Conservation (phyloP, 805 yeast species). For the Wickerhamiella azyma region DNA sequence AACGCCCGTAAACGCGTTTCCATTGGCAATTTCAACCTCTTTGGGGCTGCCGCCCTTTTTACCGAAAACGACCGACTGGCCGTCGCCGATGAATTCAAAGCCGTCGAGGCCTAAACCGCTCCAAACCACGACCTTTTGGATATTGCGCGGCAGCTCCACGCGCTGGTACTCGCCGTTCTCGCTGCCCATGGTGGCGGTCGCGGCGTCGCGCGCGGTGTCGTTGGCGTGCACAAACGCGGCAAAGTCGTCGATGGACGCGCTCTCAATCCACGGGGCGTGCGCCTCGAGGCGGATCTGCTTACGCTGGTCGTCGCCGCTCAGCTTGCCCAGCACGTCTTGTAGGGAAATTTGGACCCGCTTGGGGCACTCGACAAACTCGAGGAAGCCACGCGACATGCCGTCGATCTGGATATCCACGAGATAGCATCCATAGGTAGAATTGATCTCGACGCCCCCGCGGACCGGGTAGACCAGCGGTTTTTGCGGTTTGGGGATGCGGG, state of each 20-base stretch:
- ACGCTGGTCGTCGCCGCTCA: slow-evolving; percentile 25
- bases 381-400: slow-evolving; percentile 38
- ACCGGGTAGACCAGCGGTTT: slow-evolving; percentile 37
- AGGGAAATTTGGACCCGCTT: slow-evolving; percentile 36
- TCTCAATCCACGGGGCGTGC: slow-evolving; percentile 31
- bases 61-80: slow-evolving; percentile 24
- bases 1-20: slow-evolving; percentile 49
- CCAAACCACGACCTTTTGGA: slow-evolving; percentile 41
- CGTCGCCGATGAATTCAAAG: slow-evolving; percentile 36
- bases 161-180: slow-evolving; percentile 14
- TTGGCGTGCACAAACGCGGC: slow-evolving; percentile 17
- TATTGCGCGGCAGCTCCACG: slow-evolving; percentile 14
- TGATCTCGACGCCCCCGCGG: slow-evolving; percentile 35
- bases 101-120: slow-evolving; percentile 80
- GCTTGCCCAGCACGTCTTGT: slow-evolving; percentile 30
- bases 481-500: slow-evolving; percentile 28
- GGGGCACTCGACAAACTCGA: slow-evolving; percentile 55
- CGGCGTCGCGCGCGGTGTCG: not conserved
- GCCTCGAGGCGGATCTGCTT: slow-evolving; percentile 28
- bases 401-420: slow-evolving; percentile 57
- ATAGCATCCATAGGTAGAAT: slow-evolving; percentile 55
- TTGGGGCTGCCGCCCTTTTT: slow-evolving; percentile 29
- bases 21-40: slow-evolving; percentile 38
- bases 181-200: slow-evolving; percentile 12
- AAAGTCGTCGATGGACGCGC: slow-evolving; percentile 39